Evolutionary conservation across 2,329 filamentous ascomycete species (phyloP), one percentile per base, ranked within the genome.

Genomic region (Trichoderma endophyticum): DNA sequence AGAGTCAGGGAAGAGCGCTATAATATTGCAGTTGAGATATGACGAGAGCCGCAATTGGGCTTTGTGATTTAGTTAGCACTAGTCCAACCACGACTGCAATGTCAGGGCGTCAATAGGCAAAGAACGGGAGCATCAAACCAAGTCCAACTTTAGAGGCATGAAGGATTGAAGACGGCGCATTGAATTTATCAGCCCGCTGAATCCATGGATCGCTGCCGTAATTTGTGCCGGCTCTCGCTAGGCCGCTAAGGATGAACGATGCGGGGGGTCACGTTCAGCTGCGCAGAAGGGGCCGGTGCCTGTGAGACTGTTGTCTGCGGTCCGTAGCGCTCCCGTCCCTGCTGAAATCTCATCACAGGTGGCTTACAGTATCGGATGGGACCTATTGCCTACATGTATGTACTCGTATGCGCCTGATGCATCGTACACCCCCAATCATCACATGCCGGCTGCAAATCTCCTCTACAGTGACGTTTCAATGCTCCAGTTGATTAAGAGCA

Each of bases 261-360:
- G 64, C 64, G 64, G 64, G 64, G 63, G 51, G 48, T 11, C 63
- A 63, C 6, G 32, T 67, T 67, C 64, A 67, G 64, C 64, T 67
- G 5, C 48, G 7, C 48, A 54, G 14, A 32, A 56, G n/a, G 48
- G 63, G 26, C 24, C 39, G 30, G 24, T 30, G 63, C 48, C 34
- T 56, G 64, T 24, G n/a, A 57, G 64, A 67, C 64, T 30, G 18
- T 59, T 54, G 48, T 24, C 48, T 56, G 32, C 64, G 51, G n/a
- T 66, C 64, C 51, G 30, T 67, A 39, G 64, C 64, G 51, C 64
- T 67, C 63, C 63, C 62, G 62, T n/a, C 39, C 39, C 62, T 39
- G 39, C 61, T 39, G 43, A 21, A 51, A 28, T n/a, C 26, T 21
- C 62, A 57, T 9, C 7, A 18, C 24, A 57, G 54, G 14, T 26